Evolutionary conservation across 169 alveolate species (phyloP), one percentile per base, ranked within the genome.

Genomic region (Plasmodium ovale): DNA sequence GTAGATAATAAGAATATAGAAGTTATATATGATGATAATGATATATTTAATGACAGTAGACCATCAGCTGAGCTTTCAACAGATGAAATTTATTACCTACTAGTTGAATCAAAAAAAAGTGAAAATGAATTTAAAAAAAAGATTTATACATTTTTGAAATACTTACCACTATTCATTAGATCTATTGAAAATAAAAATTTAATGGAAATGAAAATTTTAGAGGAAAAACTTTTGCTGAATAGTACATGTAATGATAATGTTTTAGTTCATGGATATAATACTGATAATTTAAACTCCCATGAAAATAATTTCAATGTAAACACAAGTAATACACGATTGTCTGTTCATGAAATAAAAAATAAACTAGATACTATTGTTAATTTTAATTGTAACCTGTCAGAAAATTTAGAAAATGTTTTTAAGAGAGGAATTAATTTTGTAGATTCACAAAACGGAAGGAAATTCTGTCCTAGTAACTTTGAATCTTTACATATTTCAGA

Each of bases 81-180:
- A 9, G 88, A 77, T 44, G 79, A 77, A 77, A 77, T 77, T 60
- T 77, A 77, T 37, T 77, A 77, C 56, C 56, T 77, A 39, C 31
- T 77, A 35, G 88, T 77, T 21, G 88, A 77, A 47, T 77, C 88
- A 7, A 77, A 77, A 62, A 77, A 77, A 62, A 77, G 88, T 19
- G 88, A 77, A 77, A 77, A 77, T 68, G 88, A 77, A 44, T 77
- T 42, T 47, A 77, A 77, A 37, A 77, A 77, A n/a, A 77, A 77
- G 23, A 77, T 77, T 12, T 77, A 60, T 16, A 77, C 88, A 42
- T 77, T 77, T 39, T 54, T 77, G n/a, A 77, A 77, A 25, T 77
- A 77, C 54, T 68, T 77, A 29, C 88, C 88, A 47, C 23, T 77
- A 3, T 77, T 77, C 62, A 77, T 77, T 33, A 60, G 29, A 67